Evolutionary conservation across 179 eudicot genomes (phyloP).

Genomic region (Vitellaria paradoxa): DNA sequence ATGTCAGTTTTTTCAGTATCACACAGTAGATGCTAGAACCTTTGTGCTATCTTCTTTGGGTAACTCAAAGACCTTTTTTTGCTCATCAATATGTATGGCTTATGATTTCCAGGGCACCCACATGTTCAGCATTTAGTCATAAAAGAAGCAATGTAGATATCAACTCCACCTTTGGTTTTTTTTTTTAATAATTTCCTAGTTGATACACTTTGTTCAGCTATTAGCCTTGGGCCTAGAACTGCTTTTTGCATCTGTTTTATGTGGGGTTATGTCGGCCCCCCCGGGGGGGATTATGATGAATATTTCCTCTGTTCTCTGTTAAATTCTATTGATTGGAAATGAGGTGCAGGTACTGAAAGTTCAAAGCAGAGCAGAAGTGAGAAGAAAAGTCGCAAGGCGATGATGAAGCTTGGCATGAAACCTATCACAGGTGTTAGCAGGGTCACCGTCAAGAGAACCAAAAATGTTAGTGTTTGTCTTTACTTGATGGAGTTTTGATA

Average conservation of each 20-base stretch:
- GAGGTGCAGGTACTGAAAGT: constrained; percentile 41
- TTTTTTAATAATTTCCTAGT: background rate
- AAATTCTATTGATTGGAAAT: constrained; percentile 1
- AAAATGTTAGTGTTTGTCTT: constrained; percentile 40
- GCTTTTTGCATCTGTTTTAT: background rate
- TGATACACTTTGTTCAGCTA: background rate
- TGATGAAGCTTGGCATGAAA: constrained; percentile 85
- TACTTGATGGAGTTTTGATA: background rate
- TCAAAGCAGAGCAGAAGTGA: constrained; percentile 79
- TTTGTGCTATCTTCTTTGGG: background rate
- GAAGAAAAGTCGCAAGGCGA: constrained; percentile 86
- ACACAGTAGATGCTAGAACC: too few relatives aligned
- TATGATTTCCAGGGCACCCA: background rate
- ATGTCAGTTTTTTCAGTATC: background rate
- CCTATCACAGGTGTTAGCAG: constrained; percentile 71
- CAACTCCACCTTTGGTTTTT: background rate
- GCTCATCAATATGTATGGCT: background rate
- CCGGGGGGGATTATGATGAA: background rate
- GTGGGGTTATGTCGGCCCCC: background rate
- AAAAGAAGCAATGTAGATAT: background rate
- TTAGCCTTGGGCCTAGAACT: background rate
- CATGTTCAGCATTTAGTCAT: too few relatives aligned
- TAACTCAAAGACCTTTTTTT: background rate
- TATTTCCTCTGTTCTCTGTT: background rate
- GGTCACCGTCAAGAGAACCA: constrained; percentile 75